Base-by-base conservation (phyloP, 306 rosid genomes). In the Abrus pulchellus region DNA sequence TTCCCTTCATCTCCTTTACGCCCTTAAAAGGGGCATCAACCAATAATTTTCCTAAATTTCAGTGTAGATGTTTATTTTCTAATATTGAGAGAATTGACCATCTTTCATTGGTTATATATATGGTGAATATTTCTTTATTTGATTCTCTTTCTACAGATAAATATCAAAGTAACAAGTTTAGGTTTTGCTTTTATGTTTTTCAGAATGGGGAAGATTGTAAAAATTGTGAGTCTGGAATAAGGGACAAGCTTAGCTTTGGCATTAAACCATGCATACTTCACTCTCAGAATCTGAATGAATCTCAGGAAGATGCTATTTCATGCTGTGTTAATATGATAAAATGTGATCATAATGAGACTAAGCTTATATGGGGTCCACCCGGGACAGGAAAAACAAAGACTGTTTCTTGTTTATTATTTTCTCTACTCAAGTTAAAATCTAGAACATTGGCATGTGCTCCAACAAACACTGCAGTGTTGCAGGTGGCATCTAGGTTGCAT, bases 361-460 rank as follows among this genome's bases (percentile, higher is more conserved):
- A 88, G 59, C 84, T 90, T 9, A 90, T 91, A 27, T 91, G 94
- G 92, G 97, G 97, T 0, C 94, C 94, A 60, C 97, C 94, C 0
- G 91, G 91, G 12, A 90, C 94, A 1, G 94, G 91, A 1, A 90
- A 90, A 83, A 92, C 97, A 7, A 92, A 88, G 81, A 92, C 92
- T 0, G 83, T 85, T 20, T 90, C 86, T 41, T 73, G 48, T 27
- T 64, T 89, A 8, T 48, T 92, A 5, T 59, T 68, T 29, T 73
- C 73, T 14, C 75, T 90, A 1, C 87, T 84, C 14, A 80, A 34
- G 64, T 50, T 73, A 6, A 77, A 84, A 36, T 72, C 68, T 53
- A 85, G 90, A 78, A 88, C 92, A 52, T 66, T 92, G 7, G 82
- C 89, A 29, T 87, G 94, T 74, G 87, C 97, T 69, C 94, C 97